These are phyloP conservation scores for Endoconidiophora polonica DNA, from an alignment of 2,329 filamentous ascomycete genomes.

Conservation along the genomic window DNA sequence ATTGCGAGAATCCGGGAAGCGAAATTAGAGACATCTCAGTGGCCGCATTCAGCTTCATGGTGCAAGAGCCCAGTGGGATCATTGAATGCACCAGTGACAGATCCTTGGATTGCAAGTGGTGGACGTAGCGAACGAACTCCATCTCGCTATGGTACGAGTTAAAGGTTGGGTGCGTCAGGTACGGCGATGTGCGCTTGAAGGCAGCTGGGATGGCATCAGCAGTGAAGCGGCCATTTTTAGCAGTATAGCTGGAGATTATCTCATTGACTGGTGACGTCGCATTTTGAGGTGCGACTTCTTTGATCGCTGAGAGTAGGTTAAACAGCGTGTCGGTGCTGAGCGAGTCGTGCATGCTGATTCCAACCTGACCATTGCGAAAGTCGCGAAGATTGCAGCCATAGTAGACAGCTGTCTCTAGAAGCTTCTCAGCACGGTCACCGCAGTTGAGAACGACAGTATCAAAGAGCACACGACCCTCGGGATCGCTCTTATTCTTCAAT, in stretches of 20 bases:
- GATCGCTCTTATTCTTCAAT: slow-evolving; percentile 36
- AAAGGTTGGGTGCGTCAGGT: slow-evolving; percentile 82
- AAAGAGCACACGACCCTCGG: slow-evolving; percentile 46
- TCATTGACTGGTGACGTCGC: slow-evolving; percentile 13
- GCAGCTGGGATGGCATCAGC: slow-evolving; percentile 30
- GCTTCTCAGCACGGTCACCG: slow-evolving; percentile 21
- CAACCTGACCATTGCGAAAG: slow-evolving; percentile 19
- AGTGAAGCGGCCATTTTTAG: slow-evolving; percentile 8
- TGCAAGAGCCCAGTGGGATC: slow-evolving; percentile 93
- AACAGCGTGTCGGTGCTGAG: slow-evolving; percentile 26
- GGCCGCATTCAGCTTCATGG: slow-evolving; percentile 94
- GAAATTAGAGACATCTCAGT: slow-evolving; percentile 84
- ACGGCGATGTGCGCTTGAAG: slow-evolving; percentile 56
- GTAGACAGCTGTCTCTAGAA: slow-evolving; percentile 6
- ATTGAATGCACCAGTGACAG: slow-evolving; percentile 89
- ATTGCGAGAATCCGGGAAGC: slow-evolving; percentile 54
- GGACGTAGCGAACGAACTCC: slow-evolving; percentile 81
- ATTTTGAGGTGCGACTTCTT: slow-evolving; percentile 17
- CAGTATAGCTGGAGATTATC: slow-evolving; percentile 15
- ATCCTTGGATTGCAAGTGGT: slow-evolving; percentile 86
- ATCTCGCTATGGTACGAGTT: slow-evolving; percentile 92
- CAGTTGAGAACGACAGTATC: slow-evolving; percentile 62
- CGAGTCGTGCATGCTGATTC: slow-evolving; percentile 20
- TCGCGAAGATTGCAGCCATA: slow-evolving; percentile 17
- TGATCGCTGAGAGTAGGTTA: slow-evolving; percentile 25